These are phyloP conservation scores for Nymphaea colorata DNA, from an alignment of 164 flowering plant genomes.

Conservation along the genomic window DNA sequence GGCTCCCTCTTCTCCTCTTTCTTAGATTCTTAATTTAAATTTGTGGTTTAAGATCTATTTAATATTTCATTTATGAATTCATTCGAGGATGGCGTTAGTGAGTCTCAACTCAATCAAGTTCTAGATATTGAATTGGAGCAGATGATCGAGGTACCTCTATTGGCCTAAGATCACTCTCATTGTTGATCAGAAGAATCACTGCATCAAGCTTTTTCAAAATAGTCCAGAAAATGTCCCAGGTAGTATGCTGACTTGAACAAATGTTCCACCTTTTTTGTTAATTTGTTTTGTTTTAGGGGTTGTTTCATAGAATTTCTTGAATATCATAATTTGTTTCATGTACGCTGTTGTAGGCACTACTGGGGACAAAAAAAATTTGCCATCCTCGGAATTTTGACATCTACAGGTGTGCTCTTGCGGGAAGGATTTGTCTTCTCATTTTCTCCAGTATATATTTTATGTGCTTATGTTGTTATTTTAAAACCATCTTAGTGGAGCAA, in stretches of 20 bases:
- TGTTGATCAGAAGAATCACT: conserved; percentile 87
- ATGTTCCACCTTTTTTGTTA: neutral
- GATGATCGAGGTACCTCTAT: conserved; percentile 56
- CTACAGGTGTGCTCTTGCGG: conserved; percentile 87
- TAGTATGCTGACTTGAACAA: conserved; percentile 21
- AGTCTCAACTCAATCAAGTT: conserved; percentile 80
- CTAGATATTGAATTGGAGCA: conserved; percentile 74
- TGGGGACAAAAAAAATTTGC: conserved; percentile 56
- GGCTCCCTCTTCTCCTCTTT: too few species aligned
- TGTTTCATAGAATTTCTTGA: too few species aligned
- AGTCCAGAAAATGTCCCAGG: conserved; percentile 76
- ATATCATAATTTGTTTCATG: neutral
- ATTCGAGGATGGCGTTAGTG: conserved; percentile 85
- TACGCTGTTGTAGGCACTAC: conserved; percentile 46
- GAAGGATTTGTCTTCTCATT: conserved; percentile 54
- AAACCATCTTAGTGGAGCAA: too few species aligned
- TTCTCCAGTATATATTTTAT: neutral
- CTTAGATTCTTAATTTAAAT: neutral
- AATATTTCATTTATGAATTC: neutral
- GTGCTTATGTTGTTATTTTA: neutral
- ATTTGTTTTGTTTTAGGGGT: too few species aligned
- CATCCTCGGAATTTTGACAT: conserved; percentile 79
- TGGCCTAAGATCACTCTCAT: conserved; percentile 58
- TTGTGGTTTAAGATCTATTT: neutral
- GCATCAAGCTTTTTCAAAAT: conserved; percentile 65